Conservation (phyloP, 2,329 filamentous ascomycete species). For the Claviceps sp. region DNA sequence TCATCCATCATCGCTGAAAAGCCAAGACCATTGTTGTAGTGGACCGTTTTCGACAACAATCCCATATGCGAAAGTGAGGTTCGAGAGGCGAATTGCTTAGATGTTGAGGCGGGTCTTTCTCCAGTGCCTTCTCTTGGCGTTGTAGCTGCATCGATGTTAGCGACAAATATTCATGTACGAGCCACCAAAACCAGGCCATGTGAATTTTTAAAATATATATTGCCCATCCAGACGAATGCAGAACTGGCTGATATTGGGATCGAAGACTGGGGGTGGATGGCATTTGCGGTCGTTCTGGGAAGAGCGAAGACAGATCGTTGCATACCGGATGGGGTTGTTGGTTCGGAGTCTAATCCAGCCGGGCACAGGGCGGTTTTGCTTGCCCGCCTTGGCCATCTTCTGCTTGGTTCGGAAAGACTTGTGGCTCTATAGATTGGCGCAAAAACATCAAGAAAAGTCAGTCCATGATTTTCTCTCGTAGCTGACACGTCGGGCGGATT, state of each 20-base stretch:
- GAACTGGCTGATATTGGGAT: not conserved
- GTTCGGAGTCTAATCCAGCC: conserved; percentile 99
- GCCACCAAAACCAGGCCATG: not conserved
- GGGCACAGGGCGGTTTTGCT: conserved; percentile 99
- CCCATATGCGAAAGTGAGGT: conserved; percentile 1
- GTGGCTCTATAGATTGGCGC: conserved; percentile 57
- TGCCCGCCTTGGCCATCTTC: conserved; percentile 99
- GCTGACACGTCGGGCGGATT: not conserved
- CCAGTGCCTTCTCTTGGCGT: conserved; percentile 99
- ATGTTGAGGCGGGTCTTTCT: conserved; percentile 99
- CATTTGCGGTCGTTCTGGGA: not conserved
- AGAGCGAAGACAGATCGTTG: conserved; percentile 11
- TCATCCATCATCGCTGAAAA: conserved; percentile 11
- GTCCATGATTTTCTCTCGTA: not conserved
- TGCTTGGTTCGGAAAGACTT: conserved; percentile 99
- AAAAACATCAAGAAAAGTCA: not conserved
- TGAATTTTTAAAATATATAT: not conserved
- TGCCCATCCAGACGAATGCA: too few relatives aligned
- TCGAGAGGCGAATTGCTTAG: conserved; percentile 49
- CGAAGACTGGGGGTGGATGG: not conserved
- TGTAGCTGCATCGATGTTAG: conserved; percentile 59
- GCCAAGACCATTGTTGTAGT: conserved; percentile 13
- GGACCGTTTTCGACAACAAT: not conserved
- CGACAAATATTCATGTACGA: not conserved
- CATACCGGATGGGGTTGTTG: conserved; percentile 98